Evolutionary conservation across 495 filamentous ascomycete species (phyloP).

Genomic region (Neohortaea acidophila): DNA sequence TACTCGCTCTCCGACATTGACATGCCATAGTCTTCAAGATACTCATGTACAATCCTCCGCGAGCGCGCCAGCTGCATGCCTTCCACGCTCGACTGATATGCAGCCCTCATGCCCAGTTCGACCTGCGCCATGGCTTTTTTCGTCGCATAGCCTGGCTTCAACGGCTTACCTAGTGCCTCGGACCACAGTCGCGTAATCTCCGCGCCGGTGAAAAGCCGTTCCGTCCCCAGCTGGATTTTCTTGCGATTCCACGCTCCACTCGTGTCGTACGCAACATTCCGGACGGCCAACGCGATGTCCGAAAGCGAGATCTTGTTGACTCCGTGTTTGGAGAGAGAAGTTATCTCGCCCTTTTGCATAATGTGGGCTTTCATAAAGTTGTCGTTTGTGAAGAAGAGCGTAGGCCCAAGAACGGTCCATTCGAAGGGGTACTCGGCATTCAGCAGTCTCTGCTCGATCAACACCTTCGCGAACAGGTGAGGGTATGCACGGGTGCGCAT

Average conservation of each 20-base stretch:
- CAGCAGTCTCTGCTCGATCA: constrained; percentile 4
- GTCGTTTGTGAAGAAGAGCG: constrained; percentile 6
- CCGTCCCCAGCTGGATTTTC: background rate
- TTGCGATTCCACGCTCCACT: background rate
- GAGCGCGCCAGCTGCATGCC: too few relatives aligned
- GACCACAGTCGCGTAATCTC: background rate
- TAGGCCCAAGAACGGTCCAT: background rate
- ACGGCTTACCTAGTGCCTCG: background rate
- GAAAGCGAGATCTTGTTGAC: background rate
- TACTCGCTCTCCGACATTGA: too few relatives aligned
- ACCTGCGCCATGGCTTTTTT: too few relatives aligned
- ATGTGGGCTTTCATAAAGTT: background rate
- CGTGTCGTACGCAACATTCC: background rate
- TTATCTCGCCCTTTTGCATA: background rate
- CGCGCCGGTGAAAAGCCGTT: background rate
- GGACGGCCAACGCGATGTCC: background rate
- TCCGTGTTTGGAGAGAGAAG: constrained; percentile 3
- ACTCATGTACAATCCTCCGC: too few relatives aligned
- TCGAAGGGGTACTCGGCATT: background rate
- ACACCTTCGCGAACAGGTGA: constrained; percentile 1
- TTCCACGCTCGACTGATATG: too few relatives aligned
- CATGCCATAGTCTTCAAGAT: too few relatives aligned
- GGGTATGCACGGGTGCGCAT: background rate
- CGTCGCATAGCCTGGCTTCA: too few relatives aligned
- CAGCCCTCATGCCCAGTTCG: too few relatives aligned